Percentiles rank a stretch among this genome's conserved stretches.
Conservation (phyloP, 202 grass and related monocot species). For the Hordeum pubiflorum region DNA sequence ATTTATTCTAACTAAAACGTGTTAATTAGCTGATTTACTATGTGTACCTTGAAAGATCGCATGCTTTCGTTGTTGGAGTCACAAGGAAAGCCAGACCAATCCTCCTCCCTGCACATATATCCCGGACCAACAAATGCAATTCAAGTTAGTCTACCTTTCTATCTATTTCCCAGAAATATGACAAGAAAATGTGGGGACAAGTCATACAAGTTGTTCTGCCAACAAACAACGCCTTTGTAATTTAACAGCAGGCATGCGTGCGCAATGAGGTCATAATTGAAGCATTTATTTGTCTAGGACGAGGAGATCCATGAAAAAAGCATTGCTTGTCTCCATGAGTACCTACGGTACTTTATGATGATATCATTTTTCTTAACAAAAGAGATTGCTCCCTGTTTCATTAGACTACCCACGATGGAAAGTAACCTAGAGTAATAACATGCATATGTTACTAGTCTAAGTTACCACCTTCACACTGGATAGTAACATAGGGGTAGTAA, state of each 20-base stretch:
- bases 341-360: slow-evolving; percentile 19
- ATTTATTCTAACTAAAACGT: background rate
- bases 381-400: too few species aligned
- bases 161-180: too few species aligned
- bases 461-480: too few species aligned
- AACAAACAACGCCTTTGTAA: background rate
- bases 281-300: background rate
- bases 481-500: too few species aligned
- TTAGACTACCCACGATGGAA: too few species aligned
- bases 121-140: background rate
- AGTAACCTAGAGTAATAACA: too few species aligned
- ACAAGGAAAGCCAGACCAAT: slow-evolving; percentile 38
- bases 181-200: too few species aligned
- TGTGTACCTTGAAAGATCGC: slow-evolving; percentile 48
- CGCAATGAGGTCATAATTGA: slow-evolving; percentile 37
- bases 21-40: background rate
- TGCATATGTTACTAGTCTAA: too few species aligned
- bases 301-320: slow-evolving; percentile 36
- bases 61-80: slow-evolving; percentile 41
- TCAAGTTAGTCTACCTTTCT: background rate
- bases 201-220: too few species aligned
- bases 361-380: background rate
- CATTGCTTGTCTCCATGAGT: slow-evolving; percentile 33
- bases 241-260: background rate
- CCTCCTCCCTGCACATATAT: slow-evolving; percentile 33